Evolutionary conservation across 257 asterid genomes (phyloP).

Genomic region (Paraleonurus japonicus): DNA sequence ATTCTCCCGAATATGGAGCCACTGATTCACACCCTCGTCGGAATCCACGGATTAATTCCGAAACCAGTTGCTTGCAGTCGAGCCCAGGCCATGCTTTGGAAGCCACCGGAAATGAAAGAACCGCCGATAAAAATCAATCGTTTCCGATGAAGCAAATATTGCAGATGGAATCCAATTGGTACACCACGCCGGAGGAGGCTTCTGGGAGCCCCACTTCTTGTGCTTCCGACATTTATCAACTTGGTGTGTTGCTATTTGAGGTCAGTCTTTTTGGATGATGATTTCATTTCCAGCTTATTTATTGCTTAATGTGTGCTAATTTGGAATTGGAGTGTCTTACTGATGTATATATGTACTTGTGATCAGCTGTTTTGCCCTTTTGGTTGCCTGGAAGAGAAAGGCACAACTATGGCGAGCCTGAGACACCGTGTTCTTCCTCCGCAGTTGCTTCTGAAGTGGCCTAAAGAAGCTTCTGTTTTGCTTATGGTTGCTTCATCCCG

Average conservation of each 20-base stretch:
- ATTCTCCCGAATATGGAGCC: constrained; percentile 55
- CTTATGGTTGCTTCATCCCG: constrained; percentile 95
- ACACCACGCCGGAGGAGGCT: constrained; percentile 75
- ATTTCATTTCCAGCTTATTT: no score
- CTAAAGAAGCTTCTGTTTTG: constrained; percentile 98
- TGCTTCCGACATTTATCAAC: constrained; percentile 87
- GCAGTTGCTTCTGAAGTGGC: constrained; percentile 90
- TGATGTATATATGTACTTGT: constrained; percentile 22
- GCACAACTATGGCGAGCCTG: constrained; percentile 73
- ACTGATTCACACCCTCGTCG: not conserved
- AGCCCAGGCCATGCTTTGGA: constrained; percentile 35
- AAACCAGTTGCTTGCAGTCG: constrained; percentile 45
- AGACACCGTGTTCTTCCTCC: constrained; percentile 96
- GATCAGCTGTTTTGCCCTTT: constrained; percentile 76
- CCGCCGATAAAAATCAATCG: constrained; percentile 52
- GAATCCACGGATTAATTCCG: constrained; percentile 35
- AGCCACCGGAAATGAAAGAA: constrained; percentile 33
- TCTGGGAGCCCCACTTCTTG: constrained; percentile 52
- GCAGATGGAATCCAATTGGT: constrained; percentile 85
- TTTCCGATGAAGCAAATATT: constrained; percentile 87
- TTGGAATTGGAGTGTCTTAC: constrained; percentile 19
- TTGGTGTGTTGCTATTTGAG: constrained; percentile 95
- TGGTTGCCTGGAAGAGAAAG: constrained; percentile 57
- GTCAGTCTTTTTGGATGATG: no score
- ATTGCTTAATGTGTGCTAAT: constrained; percentile 24